Evolutionary conservation across 306 rosid genomes (phyloP).

Genomic region (Phaseolus lunatus): DNA sequence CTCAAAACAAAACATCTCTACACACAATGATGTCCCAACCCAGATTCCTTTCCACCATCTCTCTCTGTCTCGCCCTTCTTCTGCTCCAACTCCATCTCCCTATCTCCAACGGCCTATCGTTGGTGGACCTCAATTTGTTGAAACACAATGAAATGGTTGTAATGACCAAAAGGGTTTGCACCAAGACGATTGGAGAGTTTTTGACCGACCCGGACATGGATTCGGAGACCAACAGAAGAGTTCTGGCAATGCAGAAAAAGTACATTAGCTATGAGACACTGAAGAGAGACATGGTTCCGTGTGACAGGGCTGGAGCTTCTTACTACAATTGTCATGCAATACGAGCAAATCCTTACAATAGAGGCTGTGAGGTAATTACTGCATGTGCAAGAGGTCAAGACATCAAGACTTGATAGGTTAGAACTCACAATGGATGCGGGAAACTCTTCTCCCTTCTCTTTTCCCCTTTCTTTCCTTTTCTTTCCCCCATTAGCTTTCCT

Average conservation of each 20-base stretch:
- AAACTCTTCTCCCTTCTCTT: conserved; percentile 16
- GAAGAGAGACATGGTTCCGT: conserved; percentile 84
- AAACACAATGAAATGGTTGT: conserved; percentile 51
- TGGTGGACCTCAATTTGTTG: conserved; percentile 62
- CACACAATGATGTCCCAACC: conserved; percentile 55
- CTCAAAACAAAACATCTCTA: conserved; percentile 40
- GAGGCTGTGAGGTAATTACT: conserved; percentile 93
- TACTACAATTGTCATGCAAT: conserved; percentile 83
- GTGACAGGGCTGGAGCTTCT: conserved; percentile 81
- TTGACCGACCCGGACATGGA: conserved; percentile 69
- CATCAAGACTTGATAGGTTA: conserved; percentile 32
- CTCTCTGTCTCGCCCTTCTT: conserved; percentile 50
- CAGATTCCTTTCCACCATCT: conserved; percentile 48
- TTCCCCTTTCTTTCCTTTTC: conserved; percentile 3
- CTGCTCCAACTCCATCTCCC: conserved; percentile 56
- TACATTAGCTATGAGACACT: conserved; percentile 91
- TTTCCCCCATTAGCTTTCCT: conserved; percentile 28
- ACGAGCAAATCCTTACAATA: conserved; percentile 69
- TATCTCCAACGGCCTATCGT: conserved; percentile 54
- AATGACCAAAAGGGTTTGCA: conserved; percentile 62
- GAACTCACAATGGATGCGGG: conserved; percentile 8
- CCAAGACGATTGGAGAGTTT: conserved; percentile 66
- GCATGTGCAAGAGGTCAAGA: conserved; percentile 78
- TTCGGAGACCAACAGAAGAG: conserved; percentile 76
- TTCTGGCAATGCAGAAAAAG: conserved; percentile 75